phyloP scores from a whole-genome alignment of 306 rosid genomes.

The Citrullus colocynthis region DNA sequence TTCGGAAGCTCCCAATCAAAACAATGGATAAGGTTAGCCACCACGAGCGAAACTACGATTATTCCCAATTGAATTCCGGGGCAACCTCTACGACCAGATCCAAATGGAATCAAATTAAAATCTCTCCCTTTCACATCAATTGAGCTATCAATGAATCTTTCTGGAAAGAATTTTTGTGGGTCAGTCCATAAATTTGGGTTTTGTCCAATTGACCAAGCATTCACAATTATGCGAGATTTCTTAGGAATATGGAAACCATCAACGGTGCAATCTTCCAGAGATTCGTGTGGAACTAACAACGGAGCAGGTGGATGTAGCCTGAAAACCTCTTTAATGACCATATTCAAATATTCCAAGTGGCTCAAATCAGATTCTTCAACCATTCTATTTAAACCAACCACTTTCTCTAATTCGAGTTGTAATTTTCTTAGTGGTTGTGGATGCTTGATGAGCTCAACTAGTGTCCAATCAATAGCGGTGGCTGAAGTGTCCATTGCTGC shows the following conservation, averaged over 20 bases:
- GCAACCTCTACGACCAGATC: neutral
- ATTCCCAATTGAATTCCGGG: neutral
- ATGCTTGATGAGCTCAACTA: conserved; percentile 37
- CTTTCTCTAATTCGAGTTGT: neutral
- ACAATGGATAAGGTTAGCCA: neutral
- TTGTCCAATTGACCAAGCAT: neutral
- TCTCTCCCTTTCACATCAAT: neutral
- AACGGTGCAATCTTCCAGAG: neutral
- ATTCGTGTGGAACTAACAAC: neutral
- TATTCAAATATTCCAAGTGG: neutral
- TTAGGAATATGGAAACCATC: neutral
- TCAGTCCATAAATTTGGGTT: neutral
- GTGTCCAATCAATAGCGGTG: conserved; percentile 14
- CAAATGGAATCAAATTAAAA: neutral
- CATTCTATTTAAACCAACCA: neutral
- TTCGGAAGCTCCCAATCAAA: neutral
- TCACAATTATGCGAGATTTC: neutral
- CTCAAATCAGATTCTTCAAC: neutral
- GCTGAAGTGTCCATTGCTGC: neutral
- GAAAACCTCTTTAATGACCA: neutral
- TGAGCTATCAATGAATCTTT: neutral
- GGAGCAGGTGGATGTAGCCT: neutral
- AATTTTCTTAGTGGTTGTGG: conserved; percentile 19
- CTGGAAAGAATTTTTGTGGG: neutral
- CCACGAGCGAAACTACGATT: neutral